Base-by-base conservation (phyloP, 2,329 filamentous ascomycete genomes). In the Zarea fungicola region DNA sequence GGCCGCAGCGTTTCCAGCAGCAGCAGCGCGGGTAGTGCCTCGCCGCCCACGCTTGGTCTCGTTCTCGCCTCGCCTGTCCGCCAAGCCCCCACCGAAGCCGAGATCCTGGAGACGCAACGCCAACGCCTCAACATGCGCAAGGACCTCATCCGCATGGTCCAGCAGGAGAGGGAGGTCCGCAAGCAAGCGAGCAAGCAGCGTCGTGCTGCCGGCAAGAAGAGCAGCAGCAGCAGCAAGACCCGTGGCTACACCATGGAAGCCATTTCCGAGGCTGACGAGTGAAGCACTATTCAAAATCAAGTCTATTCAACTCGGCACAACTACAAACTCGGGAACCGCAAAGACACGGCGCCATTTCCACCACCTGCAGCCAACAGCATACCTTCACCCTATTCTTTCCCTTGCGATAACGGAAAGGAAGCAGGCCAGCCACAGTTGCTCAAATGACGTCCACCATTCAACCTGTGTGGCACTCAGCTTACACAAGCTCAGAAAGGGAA, bases 131-230 rank as follows among this genome's bases (percentile, higher is more conserved):
- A 70, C 48, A 63, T 74, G 60, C 75, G 80, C 63, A 73, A 72
- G 54, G 76, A 81, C 65, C 72, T 73, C 41, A 61, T 79, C 54
- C 70, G 73, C 55, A 69, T 74, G 55, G 59, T 79, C 42, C 62
- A 75, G 54, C 62, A 59, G 55, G 78, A 81, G 69, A 79, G 79
- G 74, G 77, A 81, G 66, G 68, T 71, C 47, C 69, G 77, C 32
- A 70, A 71, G 52, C 67, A 71, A 54, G 59, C 60, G 16, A 65
- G 68, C 28, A 67, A 68, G 58, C 64, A 66, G 52, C 58, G 59
- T 44, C 61, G 63, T 51, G 62, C 64, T 54, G 62, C 63, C 42
- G 60, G 64, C 54, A 68, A 69, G 62, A 81, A 78, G 69, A 77
- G 29, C 41, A 68, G 66, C 55, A 63, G 68, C 58, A 76, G 73